A percentile compares a stretch with the other conserved stretches of the same genome.
Conservation (phyloP, 768 basidiomycete species). For the Fomitopsis serialis region DNA sequence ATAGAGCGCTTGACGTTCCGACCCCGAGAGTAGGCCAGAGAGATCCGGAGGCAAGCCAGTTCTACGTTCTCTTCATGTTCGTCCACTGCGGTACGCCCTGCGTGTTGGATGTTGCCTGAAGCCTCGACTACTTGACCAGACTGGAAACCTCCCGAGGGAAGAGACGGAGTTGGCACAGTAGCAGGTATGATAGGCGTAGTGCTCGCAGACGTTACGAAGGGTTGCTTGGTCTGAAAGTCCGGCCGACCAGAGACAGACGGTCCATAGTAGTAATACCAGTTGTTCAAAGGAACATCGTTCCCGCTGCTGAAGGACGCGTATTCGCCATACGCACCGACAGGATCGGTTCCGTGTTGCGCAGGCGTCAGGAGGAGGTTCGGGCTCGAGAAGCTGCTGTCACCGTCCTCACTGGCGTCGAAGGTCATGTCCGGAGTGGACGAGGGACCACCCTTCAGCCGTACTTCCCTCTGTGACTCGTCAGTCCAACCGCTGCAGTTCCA, state of each 20-base stretch:
- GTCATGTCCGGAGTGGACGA: background rate
- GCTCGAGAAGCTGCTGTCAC: background rate
- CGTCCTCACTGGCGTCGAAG: background rate
- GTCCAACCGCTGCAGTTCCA: background rate
- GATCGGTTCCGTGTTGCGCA: background rate
- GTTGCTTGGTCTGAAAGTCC: background rate
- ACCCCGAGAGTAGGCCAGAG: slow-evolving; percentile 31
- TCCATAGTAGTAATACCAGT: background rate
- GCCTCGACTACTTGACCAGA: too few species aligned
- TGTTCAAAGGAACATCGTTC: background rate
- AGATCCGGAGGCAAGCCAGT: slow-evolving; percentile 19
- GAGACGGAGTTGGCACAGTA: background rate
- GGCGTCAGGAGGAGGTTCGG: background rate
- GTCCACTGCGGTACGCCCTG: background rate
- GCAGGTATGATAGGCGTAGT: background rate
- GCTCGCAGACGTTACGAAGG: background rate
- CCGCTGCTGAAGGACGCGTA: background rate
- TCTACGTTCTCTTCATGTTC: slow-evolving; percentile 1
- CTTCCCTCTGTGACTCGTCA: background rate
- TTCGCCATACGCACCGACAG: background rate
- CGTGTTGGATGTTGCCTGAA: background rate
- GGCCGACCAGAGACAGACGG: background rate
- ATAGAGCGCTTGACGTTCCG: slow-evolving; percentile 49
- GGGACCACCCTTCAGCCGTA: background rate
- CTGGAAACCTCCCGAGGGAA: background rate